A percentile compares a stretch with the other conserved stretches of the same genome.
Evolutionary conservation across 2,329 filamentous ascomycete species (phyloP).

Genomic region (Biscogniauxia marginata): DNA sequence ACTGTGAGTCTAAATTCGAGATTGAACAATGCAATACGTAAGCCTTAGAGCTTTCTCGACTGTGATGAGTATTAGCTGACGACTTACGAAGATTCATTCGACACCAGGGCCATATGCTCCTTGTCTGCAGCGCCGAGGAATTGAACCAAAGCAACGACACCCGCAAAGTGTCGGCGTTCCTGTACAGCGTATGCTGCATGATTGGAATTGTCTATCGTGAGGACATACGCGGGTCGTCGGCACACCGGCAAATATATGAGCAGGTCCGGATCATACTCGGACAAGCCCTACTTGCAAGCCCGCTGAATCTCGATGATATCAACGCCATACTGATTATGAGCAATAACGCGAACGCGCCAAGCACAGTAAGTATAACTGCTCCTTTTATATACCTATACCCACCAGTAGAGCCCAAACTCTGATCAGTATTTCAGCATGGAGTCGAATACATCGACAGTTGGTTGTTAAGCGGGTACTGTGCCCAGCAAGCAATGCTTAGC

Average conservation of each 20-base stretch:
- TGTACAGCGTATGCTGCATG: conserved; percentile 40
- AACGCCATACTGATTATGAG: conserved; percentile 41
- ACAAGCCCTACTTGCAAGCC: conserved; percentile 39
- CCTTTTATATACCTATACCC: too few species aligned
- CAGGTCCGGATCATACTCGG: conserved; percentile 39
- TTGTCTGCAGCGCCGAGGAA: conserved; percentile 27
- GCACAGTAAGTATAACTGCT: conserved; percentile 20
- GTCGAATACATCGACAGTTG: conserved; percentile 43
- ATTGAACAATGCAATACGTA: background rate
- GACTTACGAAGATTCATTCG: conserved; percentile 24
- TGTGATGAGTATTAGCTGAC: background rate
- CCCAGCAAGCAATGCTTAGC: conserved; percentile 43
- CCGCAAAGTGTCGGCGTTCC: conserved; percentile 37
- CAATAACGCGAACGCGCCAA: conserved; percentile 32
- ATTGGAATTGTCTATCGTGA: conserved; percentile 37
- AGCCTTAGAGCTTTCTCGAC: background rate
- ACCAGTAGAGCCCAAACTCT: background rate
- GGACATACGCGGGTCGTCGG: conserved; percentile 29
- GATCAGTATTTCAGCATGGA: conserved; percentile 23
- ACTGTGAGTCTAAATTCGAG: conserved; percentile 22
- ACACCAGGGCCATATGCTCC: conserved; percentile 30
- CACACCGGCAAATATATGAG: conserved; percentile 39
- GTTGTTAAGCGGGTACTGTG: conserved; percentile 42
- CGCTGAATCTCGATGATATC: conserved; percentile 40
- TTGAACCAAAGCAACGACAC: conserved; percentile 33